Evolutionary conservation across 345 rosid species (phyloP).

Genomic region (Cardamine occulta): DNA sequence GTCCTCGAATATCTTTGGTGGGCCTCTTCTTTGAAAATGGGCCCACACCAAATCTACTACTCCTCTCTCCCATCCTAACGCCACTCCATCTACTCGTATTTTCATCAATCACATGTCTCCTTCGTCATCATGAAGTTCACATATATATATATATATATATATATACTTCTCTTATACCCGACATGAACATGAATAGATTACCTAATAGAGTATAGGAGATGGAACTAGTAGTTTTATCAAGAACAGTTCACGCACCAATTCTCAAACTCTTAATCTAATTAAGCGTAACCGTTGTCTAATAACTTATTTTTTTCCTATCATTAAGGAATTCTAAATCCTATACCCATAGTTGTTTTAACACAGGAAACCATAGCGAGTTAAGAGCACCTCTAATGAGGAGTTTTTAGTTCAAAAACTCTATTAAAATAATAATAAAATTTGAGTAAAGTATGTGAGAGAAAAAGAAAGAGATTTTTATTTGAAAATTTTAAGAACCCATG

Average conservation of each 20-base stretch:
- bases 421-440: no score
- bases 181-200: conserved; percentile 4
- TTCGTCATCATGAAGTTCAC: conserved; percentile 8
- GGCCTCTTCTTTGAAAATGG: conserved; percentile 31
- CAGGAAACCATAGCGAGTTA: not conserved
- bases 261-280: not conserved
- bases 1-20: conserved; percentile 41
- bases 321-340: not conserved
- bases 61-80: conserved; percentile 17
- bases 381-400: no score
- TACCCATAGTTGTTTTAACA: not conserved
- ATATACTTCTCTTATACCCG: conserved; percentile 17
- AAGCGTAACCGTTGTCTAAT: not conserved
- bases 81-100: conserved; percentile 21
- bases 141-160: conserved; percentile 11
- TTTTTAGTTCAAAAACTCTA: no score
- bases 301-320: not conserved
- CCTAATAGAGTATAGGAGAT: not conserved
- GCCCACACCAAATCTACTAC: conserved; percentile 39
- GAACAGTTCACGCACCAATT: not conserved
- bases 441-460: no score
- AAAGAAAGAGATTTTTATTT: no score
- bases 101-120: conserved; percentile 28
- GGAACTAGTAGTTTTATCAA: conserved; percentile 9
- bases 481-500: no score